phyloP scores from a whole-genome alignment of 257 asterid genomes.

The Cynanchum wilfordii region DNA sequence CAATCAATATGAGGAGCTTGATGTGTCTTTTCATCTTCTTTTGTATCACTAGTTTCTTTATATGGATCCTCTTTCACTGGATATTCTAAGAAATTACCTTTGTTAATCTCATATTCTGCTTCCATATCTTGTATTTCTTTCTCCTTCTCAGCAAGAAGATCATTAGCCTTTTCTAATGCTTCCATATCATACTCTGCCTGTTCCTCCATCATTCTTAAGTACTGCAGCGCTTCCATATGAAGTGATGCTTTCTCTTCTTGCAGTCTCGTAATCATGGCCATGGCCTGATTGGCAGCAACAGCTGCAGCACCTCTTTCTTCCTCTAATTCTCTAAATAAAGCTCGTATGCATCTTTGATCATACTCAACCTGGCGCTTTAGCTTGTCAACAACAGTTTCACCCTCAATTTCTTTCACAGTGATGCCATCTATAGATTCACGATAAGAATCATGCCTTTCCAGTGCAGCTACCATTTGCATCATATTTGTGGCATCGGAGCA shows the following conservation, averaged over 20 bases:
- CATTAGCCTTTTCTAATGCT: constrained; percentile 75
- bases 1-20: constrained; percentile 12
- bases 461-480: constrained; percentile 27
- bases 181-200: constrained; percentile 89
- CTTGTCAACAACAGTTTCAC: constrained; percentile 44
- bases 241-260: constrained; percentile 96
- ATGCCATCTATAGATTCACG: constrained; percentile 35
- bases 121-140: constrained; percentile 84
- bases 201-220: constrained; percentile 94
- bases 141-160: constrained; percentile 72
- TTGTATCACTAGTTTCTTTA: constrained; percentile 16
- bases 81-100: constrained; percentile 33
- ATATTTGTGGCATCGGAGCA: constrained; percentile 23
- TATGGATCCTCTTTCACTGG: constrained; percentile 19
- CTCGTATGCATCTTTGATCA: constrained; percentile 39
- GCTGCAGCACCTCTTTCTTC: constrained; percentile 90
- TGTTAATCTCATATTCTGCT: constrained; percentile 52
- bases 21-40: constrained; percentile 11
- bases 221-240: constrained; percentile 89
- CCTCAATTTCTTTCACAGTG: constrained; percentile 40
- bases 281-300: constrained; percentile 71
- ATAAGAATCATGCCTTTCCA: constrained; percentile 31
- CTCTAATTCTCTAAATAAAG: constrained; percentile 67
- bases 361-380: constrained; percentile 54
- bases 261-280: constrained; percentile 92